These are phyloP conservation scores for Bullera alba DNA, from an alignment of 768 basidiomycete genomes.

Conservation along the genomic window DNA sequence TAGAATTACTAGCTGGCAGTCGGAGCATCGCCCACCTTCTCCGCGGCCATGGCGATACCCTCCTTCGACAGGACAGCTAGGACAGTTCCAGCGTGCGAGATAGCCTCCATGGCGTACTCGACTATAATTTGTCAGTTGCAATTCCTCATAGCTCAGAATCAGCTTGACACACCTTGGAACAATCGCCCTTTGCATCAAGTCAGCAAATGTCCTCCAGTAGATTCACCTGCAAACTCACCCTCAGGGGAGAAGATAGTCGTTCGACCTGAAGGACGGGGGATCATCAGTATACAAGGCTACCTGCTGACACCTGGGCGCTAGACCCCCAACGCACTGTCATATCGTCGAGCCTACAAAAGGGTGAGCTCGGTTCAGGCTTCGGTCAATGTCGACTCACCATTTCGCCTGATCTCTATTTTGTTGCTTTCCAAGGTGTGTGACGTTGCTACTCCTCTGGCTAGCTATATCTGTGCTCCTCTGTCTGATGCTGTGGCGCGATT, in stretches of 20 bases:
- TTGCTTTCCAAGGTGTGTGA: background rate
- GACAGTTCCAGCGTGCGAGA: slow-evolving; percentile 77
- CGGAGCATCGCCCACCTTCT: slow-evolving; percentile 27
- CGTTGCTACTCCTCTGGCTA: background rate
- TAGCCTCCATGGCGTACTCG: slow-evolving; percentile 99
- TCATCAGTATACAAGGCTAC: slow-evolving; percentile 50
- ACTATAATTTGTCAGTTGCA: slow-evolving; percentile 51
- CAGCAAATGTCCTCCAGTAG: slow-evolving; percentile 7
- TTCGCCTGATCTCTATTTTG: slow-evolving; percentile 1
- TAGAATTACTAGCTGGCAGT: background rate
- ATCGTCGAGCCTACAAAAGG: slow-evolving; percentile 68
- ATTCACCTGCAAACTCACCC: slow-evolving; percentile 51
- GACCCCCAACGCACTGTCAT: slow-evolving; percentile 68
- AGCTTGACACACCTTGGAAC: slow-evolving; percentile 72
- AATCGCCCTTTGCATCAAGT: slow-evolving; percentile 68
- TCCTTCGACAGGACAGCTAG: slow-evolving; percentile 45
- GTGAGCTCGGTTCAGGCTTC: slow-evolving; percentile 8
- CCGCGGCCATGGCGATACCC: slow-evolving; percentile 45
- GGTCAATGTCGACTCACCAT: background rate
- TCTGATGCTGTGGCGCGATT: background rate
- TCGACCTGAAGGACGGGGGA: slow-evolving; percentile 43
- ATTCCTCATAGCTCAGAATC: background rate
- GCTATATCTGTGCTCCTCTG: background rate
- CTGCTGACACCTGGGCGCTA: slow-evolving; percentile 26
- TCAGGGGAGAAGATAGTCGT: slow-evolving; percentile 99